Evolutionary conservation across 495 filamentous ascomycete genomes (phyloP).

Genomic region (Platismatia glauca): DNA sequence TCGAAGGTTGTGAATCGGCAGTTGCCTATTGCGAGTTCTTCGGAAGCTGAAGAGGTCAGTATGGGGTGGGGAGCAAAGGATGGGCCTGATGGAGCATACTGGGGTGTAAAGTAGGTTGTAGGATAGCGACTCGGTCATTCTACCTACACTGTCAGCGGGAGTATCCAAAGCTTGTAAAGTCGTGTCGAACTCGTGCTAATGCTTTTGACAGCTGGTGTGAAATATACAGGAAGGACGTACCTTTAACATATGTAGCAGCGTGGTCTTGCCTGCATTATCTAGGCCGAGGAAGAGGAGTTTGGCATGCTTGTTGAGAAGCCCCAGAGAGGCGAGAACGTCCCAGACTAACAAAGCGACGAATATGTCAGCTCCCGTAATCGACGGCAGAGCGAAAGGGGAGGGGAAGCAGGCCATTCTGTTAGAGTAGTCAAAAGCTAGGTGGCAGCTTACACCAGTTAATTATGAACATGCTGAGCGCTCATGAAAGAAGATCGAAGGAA

Average conservation of each 20-base stretch:
- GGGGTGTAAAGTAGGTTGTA: constrained; percentile 82
- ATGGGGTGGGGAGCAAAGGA: neutral
- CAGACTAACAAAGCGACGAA: constrained; percentile 53
- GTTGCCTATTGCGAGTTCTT: constrained; percentile 94
- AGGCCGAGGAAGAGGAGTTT: constrained; percentile 91
- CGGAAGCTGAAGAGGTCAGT: constrained; percentile 53
- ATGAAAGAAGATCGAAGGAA: too few species aligned
- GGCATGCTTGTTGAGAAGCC: constrained; percentile 90
- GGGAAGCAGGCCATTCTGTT: neutral
- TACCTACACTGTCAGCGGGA: constrained; percentile 24
- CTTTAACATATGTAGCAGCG: constrained; percentile 87
- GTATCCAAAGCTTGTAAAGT: neutral
- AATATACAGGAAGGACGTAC: constrained; percentile 29
- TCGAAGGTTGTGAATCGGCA: constrained; percentile 97
- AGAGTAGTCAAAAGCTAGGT: constrained; percentile 4
- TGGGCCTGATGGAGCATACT: constrained; percentile 45
- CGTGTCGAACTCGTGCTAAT: neutral
- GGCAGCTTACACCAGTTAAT: constrained; percentile 81
- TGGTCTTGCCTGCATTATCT: constrained; percentile 98
- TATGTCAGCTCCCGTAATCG: constrained; percentile 18
- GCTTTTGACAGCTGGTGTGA: neutral
- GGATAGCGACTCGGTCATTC: constrained; percentile 91
- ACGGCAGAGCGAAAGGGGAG: neutral
- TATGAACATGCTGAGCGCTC: constrained; percentile 69
- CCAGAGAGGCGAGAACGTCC: constrained; percentile 82